Base-by-base conservation (phyloP, 805 yeast genomes). In the Spathaspora girioi region DNA sequence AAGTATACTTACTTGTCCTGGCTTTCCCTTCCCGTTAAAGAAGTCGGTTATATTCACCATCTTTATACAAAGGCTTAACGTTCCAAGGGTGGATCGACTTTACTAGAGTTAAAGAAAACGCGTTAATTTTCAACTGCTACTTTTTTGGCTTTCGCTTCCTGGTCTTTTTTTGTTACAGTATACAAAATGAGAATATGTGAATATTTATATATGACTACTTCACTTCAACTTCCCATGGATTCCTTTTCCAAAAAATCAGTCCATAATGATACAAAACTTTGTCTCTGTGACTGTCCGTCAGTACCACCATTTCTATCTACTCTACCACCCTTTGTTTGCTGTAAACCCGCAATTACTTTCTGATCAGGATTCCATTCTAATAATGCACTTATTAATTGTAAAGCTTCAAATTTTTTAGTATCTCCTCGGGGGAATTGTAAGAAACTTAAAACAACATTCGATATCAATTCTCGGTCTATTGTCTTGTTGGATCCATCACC, bases 361-460 rank as follows among this genome's bases (percentile, higher is more conserved):
- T 87, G 83, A 43, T 80, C 84, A 47, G 89, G 94, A 66, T 87
- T 93, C 99, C 99, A 94, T 52, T 81, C 86, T 52, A 94, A 74
- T 57, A 86, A 84, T 53, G 89, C 88, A 10, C 96, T 80, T 42
- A 94, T 86, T 53, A 94, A 78, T 63, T 83, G 88, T 46, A 94
- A 76, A 3, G 94, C 96, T 75, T 94, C 98, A 64, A 88, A 94
- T 68, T 94, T 91, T 69, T 92, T 93, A 8, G 96, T 80, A 65
- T 94, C 99, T 1, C 94, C 97, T 54, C 99, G 76, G 5, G 97
- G 97, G 29, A 93, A 75, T 32, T 86, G 86, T 15, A 94, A 78
- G 68, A 92, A 94, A 50, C 94, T 89, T 15, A 94, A 79, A 47
- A 94, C 72, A 54, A 94, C 75, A 65, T 94, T 94, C 2, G 97